Evolutionary conservation across 768 basidiomycete genomes (phyloP).

Genomic region (Pulveroboletus frians): DNA sequence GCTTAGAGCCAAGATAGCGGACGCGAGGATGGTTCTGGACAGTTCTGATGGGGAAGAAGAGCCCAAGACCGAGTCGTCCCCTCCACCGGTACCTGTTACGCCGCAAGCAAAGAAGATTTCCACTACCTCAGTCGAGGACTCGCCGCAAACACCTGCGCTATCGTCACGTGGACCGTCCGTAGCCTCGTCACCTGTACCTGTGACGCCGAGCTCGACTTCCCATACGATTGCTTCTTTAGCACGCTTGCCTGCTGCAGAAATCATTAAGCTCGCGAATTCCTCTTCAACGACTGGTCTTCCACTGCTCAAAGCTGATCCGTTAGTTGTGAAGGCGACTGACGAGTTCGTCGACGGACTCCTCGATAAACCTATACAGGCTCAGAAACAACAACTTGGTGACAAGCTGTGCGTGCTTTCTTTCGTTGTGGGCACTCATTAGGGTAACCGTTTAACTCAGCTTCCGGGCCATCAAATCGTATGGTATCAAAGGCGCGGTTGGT

Average conservation of each 20-base stretch:
- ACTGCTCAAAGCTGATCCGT: constrained; percentile 64
- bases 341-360: constrained; percentile 62
- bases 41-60: constrained; percentile 58
- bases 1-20: constrained; percentile 68
- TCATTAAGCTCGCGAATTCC: constrained; percentile 59
- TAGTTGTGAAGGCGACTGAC: constrained; percentile 64
- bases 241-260: constrained; percentile 67
- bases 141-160: constrained; percentile 72
- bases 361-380: constrained; percentile 49
- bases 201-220: constrained; percentile 44
- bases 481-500: constrained; percentile 75
- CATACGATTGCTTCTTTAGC: constrained; percentile 71
- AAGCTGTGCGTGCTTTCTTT: constrained; percentile 50
- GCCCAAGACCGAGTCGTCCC: constrained; percentile 20
- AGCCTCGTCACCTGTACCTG: constrained; percentile 63
- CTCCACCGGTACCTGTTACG: constrained; percentile 44
- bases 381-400: constrained; percentile 80
- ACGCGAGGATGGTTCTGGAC: constrained; percentile 79
- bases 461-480: constrained; percentile 64
- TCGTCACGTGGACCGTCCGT: constrained; percentile 72
- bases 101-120: constrained; percentile 59
- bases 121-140: constrained; percentile 36
- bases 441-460: constrained; percentile 36
- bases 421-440: constrained; percentile 14
- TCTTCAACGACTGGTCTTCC: constrained; percentile 46